A percentile compares a stretch with the other conserved stretches of the same genome.
Evolutionary conservation across 306 rosid species (phyloP).

Genomic region (Vigna trinervia): DNA sequence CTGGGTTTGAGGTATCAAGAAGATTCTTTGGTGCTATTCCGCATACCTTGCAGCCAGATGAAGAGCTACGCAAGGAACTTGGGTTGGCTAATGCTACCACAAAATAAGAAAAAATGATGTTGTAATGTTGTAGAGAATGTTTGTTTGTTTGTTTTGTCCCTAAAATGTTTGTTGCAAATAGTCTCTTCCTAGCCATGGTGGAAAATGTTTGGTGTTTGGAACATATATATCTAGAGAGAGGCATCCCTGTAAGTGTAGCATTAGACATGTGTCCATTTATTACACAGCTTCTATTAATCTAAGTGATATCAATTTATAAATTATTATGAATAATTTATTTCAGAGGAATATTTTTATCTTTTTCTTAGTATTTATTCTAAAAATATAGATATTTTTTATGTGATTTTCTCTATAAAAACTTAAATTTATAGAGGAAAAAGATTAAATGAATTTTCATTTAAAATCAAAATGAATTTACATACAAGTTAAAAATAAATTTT

Average conservation of each 20-base stretch:
- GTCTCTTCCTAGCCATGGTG: conserved; percentile 30
- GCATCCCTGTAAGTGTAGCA: conserved; percentile 8
- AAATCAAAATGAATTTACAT: too few relatives aligned
- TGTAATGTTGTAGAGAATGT: background rate
- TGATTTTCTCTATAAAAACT: too few relatives aligned
- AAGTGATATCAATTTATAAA: background rate
- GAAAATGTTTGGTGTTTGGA: background rate
- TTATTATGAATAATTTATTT: too few relatives aligned
- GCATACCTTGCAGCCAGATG: conserved; percentile 81
- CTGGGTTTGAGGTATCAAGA: conserved; percentile 81
- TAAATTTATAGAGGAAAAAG: too few relatives aligned
- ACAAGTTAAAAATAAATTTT: too few relatives aligned
- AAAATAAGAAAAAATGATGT: conserved; percentile 44
- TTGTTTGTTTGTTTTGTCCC: conserved; percentile 26
- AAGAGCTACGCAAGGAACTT: conserved; percentile 75
- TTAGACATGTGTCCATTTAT: background rate
- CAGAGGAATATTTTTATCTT: too few relatives aligned
- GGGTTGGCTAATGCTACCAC: conserved; percentile 56
- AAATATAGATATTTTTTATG: too few relatives aligned
- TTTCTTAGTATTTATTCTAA: too few relatives aligned
- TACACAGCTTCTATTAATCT: too few relatives aligned
- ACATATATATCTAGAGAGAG: background rate
- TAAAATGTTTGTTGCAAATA: conserved; percentile 2
- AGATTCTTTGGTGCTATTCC: conserved; percentile 90
- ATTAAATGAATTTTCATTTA: too few relatives aligned